Base-by-base conservation (phyloP, 169 alveolate species). In the Eimeria sp. region DNA sequence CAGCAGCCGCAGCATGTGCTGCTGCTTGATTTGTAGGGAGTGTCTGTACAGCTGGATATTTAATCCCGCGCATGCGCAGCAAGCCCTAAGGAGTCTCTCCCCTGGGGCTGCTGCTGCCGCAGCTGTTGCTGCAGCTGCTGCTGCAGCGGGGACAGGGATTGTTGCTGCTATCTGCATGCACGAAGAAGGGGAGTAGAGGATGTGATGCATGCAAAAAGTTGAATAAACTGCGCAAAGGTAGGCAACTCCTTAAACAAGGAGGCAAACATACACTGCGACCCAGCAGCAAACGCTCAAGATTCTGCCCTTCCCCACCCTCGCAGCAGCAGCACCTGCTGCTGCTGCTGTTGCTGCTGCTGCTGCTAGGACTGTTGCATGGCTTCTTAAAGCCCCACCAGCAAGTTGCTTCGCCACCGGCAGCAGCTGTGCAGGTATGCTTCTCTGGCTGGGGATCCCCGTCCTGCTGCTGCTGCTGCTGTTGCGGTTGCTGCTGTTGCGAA, bases 241-340 rank as follows among this genome's bases (percentile, higher is more conserved):
- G 16, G 22, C 25, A 45, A 3, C 25, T 18, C 67, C 89, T 43
- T 13, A 80, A n/a, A 63, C 89, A 80, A 13, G 67, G 70, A 25
- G 89, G 89, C 89, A 80, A 65, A n/a, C 89, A 80, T 16, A 14
- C 45, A 34, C 89, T 40, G 22, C 89, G 43, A 40, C 89, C 25
- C 70, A 22, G 30, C 70, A 80, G 89, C 70, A 80, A 34, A 30
- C n/a, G 70, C 89, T 22, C 43, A n/a, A 80, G 89, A 45, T 2
- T 30, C 4, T 7, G 70, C 6, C 70, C 89, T 51, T 58, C 49
- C 49, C 47, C 43, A 16, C 43, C 70, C 6, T 80, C 89, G 89
- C 89, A 80, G 89, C 89, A 47, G 89, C 61, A 80, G 51, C 70
- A 25, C 70, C 89, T 40, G 89, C 25, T 49, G 70, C n/a, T 49